Evolutionary conservation across 768 basidiomycete genomes (phyloP).

Genomic region (Termitomyces sp.): DNA sequence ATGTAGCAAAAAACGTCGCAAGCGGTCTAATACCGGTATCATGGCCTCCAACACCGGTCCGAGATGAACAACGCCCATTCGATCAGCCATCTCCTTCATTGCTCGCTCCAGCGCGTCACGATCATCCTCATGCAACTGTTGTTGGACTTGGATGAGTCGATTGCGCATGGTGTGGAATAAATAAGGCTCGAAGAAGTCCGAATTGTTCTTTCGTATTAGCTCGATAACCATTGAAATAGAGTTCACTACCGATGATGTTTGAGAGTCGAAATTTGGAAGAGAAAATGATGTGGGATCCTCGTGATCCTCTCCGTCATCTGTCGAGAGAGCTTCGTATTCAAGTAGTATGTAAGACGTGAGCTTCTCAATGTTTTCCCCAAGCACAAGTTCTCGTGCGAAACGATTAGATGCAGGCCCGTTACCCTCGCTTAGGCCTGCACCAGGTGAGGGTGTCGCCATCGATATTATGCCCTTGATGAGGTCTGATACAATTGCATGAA

Average conservation of each 20-base stretch:
- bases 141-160: constrained; percentile 83
- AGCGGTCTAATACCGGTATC: constrained; percentile 57
- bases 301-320: constrained; percentile 16
- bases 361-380: constrained; percentile 60
- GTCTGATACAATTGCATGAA: constrained; percentile 85
- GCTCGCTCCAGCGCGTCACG: constrained; percentile 65
- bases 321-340: constrained; percentile 40
- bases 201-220: constrained; percentile 95
- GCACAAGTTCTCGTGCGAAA: constrained; percentile 85
- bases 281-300: constrained; percentile 13
- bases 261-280: constrained; percentile 42
- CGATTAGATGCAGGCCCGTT: constrained; percentile 76
- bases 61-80: constrained; percentile 88
- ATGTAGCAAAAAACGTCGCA: constrained; percentile 63
- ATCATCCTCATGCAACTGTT: constrained; percentile 59
- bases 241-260: constrained; percentile 77
- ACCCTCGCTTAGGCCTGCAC: constrained; percentile 65
- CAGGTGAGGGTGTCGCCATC: constrained; percentile 85
- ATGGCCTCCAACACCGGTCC: constrained; percentile 75
- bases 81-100: constrained; percentile 77
- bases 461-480: constrained; percentile 93
- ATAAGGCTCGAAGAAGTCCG: constrained; percentile 97
- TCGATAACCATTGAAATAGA: constrained; percentile 89
- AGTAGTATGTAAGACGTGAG: constrained; percentile 75
- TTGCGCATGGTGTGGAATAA: constrained; percentile 92